Evolutionary conservation across 768 basidiomycete species (phyloP).

Genomic region (Cystofilobasidium bisporidii): DNA sequence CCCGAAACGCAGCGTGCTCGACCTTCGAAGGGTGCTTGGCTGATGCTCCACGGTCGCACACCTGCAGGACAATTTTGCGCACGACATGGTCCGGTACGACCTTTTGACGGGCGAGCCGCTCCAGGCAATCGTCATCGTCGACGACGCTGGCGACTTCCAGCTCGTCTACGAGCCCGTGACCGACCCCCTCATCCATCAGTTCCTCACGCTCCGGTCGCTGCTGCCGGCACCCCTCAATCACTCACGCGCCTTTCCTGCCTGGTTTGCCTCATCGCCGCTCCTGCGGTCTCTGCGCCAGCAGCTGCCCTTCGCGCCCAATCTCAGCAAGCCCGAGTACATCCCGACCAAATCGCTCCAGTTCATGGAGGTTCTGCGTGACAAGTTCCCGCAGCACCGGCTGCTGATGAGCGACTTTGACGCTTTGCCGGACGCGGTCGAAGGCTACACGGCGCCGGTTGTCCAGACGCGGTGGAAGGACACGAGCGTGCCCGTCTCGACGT

Average conservation of each 20-base stretch:
- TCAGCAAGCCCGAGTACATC: constrained; percentile 77
- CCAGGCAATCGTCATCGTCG: constrained; percentile 72
- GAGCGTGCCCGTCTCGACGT: constrained; percentile 78
- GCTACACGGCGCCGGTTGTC: constrained; percentile 76
- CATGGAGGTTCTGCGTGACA: constrained; percentile 64
- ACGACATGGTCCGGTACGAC: constrained; percentile 89
- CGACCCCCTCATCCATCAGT: constrained; percentile 73
- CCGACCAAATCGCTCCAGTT: constrained; percentile 83
- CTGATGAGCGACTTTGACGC: constrained; percentile 86
- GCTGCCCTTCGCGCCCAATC: constrained; percentile 82
- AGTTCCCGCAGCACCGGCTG: constrained; percentile 88
- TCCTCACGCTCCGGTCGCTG: constrained; percentile 53
- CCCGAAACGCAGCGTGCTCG: too few relatives aligned
- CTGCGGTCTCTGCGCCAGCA: constrained; percentile 57
- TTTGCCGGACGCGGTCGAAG: constrained; percentile 74
- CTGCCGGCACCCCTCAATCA: constrained; percentile 42
- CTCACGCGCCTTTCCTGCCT: constrained; percentile 51
- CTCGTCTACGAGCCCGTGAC: constrained; percentile 71
- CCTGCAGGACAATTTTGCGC: constrained; percentile 83
- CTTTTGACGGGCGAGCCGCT: constrained; percentile 61
- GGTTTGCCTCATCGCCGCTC: constrained; percentile 32
- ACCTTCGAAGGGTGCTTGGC: too few relatives aligned
- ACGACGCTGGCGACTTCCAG: constrained; percentile 69
- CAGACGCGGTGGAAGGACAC: constrained; percentile 79
- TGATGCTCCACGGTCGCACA: too few relatives aligned